Percentiles rank a stretch among this genome's conserved stretches.
phyloP scores from a whole-genome alignment of 2,329 filamentous ascomycete genomes.

The Lachnellula suecica region DNA sequence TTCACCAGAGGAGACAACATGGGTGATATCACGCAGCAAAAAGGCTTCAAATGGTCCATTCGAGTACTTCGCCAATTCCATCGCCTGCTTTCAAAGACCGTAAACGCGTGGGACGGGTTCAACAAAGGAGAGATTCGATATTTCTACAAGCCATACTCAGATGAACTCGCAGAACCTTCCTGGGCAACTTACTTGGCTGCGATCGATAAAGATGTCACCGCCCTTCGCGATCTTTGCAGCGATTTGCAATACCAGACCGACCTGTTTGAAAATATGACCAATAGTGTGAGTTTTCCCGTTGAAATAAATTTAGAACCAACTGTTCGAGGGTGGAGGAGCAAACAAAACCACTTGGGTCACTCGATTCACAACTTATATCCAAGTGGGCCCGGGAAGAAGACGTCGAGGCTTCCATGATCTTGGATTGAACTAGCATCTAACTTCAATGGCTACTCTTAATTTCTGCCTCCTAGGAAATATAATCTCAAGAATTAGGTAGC shows the following conservation, averaged over 20 bases:
- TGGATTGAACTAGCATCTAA: too few species aligned
- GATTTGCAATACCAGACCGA: slow-evolving; percentile 8
- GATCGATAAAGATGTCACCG: slow-evolving; percentile 16
- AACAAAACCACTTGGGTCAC: too few species aligned
- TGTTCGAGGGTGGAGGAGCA: too few species aligned
- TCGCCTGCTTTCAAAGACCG: slow-evolving; percentile 8
- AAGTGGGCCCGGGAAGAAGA: too few species aligned
- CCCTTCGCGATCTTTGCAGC: slow-evolving; percentile 9
- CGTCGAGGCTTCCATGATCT: too few species aligned
- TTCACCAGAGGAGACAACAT: background rate
- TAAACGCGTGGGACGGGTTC: slow-evolving; percentile 10
- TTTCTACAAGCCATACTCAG: slow-evolving; percentile 7
- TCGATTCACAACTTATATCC: too few species aligned
- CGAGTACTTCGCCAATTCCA: slow-evolving; percentile 9
- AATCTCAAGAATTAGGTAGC: too few species aligned
- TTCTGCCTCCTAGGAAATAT: too few species aligned
- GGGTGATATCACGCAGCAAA: slow-evolving; percentile 3
- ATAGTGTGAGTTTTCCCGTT: slow-evolving; percentile 8
- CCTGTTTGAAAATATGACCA: slow-evolving; percentile 15
- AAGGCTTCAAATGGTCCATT: slow-evolving; percentile 14
- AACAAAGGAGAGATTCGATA: slow-evolving; percentile 12
- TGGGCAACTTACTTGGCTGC: slow-evolving; percentile 8
- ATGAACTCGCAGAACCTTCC: background rate
- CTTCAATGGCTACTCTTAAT: too few species aligned
- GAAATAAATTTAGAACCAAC: too few species aligned